These are phyloP conservation scores for Geotrichum bryndzae DNA, from an alignment of 1,139 yeast species.

Conservation along the genomic window DNA sequence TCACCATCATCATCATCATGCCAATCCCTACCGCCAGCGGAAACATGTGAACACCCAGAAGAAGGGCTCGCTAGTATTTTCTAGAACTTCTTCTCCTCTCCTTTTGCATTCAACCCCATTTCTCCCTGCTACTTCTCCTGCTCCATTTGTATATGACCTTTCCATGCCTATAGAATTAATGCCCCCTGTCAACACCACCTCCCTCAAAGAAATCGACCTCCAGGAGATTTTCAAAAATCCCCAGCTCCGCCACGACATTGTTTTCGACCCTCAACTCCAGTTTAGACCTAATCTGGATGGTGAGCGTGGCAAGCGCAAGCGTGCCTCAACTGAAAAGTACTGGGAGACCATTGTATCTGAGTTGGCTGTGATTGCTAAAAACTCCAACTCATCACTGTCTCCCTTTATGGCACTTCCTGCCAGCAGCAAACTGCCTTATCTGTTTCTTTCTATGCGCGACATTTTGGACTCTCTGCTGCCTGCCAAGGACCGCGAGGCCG, in stretches of 20 bases:
- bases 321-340: constrained; percentile 66
- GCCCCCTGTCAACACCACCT: constrained; percentile 83
- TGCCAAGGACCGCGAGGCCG: constrained; percentile 62
- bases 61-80: constrained; percentile 5
- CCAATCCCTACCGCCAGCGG: constrained; percentile 10
- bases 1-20: constrained; percentile 13
- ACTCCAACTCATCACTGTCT: neutral
- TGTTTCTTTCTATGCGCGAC: constrained; percentile 72
- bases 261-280: constrained; percentile 87
- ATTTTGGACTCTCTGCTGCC: constrained; percentile 76
- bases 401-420: neutral
- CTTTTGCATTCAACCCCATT: neutral
- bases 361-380: constrained; percentile 32
- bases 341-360: constrained; percentile 75
- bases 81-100: constrained; percentile 9
- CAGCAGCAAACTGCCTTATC: constrained; percentile 43
- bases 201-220: constrained; percentile 78
- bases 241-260: constrained; percentile 84
- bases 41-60: constrained; percentile 9
- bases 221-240: constrained; percentile 88
- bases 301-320: constrained; percentile 78
- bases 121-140: neutral
- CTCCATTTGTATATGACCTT: constrained; percentile 11
- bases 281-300: constrained; percentile 90
- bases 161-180: constrained; percentile 36